These are phyloP conservation scores for Xanthoconium separans DNA, from an alignment of 1,284 basidiomycete genomes.

Conservation along the genomic window DNA sequence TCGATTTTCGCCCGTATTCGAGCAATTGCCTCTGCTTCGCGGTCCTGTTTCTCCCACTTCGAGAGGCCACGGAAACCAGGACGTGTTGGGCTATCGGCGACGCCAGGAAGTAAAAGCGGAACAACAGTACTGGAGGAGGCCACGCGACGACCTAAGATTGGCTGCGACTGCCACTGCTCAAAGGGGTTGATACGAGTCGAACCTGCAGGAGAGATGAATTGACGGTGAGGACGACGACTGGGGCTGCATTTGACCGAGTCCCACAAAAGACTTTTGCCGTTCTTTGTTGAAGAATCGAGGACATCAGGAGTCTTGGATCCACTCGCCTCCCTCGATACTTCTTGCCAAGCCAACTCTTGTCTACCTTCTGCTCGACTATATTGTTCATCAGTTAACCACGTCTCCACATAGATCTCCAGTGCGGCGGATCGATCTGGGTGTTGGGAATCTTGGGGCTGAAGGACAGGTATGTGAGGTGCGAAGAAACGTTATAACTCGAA, in stretches of 20 bases:
- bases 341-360: constrained; percentile 68
- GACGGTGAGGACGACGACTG: constrained; percentile 40
- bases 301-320: constrained; percentile 42
- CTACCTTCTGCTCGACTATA: constrained; percentile 61
- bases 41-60: constrained; percentile 81
- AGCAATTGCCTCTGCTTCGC: constrained; percentile 74
- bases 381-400: constrained; percentile 74
- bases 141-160: constrained; percentile 37
- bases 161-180: constrained; percentile 30
- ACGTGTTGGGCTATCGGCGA: constrained; percentile 54
- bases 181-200: constrained; percentile 42
- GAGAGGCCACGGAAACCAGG: constrained; percentile 54
- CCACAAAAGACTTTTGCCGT: constrained; percentile 50
- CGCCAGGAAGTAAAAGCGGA: constrained; percentile 33
- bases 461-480: constrained; percentile 4
- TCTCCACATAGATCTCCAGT: constrained; percentile 68
- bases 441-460: constrained; percentile 69
- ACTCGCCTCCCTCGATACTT: constrained; percentile 41
- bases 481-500: neutral
- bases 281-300: constrained; percentile 35
- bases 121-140: constrained; percentile 32
- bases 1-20: constrained; percentile 54
- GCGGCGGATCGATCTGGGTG: constrained; percentile 69
- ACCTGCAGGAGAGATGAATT: constrained; percentile 44
- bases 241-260: constrained; percentile 38